Evolutionary conservation across 108 stramenopile genomes (phyloP).

Genomic region (Cafeteria roenbergensis): DNA sequence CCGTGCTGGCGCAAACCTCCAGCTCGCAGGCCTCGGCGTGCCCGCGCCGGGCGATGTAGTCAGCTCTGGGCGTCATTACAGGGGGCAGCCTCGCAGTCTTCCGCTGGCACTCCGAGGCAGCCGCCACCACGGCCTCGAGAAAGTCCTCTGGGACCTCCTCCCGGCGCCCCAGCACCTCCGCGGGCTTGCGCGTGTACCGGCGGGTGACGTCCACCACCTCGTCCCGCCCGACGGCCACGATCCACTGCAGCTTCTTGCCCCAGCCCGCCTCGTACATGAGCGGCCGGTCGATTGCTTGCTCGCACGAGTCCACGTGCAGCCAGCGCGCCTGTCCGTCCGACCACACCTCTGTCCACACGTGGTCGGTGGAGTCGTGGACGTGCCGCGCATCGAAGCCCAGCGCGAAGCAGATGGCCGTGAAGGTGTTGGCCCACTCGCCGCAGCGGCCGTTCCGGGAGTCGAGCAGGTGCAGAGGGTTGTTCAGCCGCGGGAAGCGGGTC

Average conservation of each 20-base stretch:
- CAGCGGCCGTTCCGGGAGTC: constrained; percentile 55
- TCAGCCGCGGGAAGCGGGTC: constrained; percentile 79
- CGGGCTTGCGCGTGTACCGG: constrained; percentile 50
- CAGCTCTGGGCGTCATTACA: constrained; percentile 1
- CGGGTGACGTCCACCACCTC: constrained; percentile 73
- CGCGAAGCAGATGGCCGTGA: constrained; percentile 66
- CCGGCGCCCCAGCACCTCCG: constrained; percentile 2
- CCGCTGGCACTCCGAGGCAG: not conserved
- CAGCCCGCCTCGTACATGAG: constrained; percentile 93
- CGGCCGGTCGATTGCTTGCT: constrained; percentile 72
- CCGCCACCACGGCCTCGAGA: not conserved
- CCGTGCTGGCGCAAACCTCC: not conserved
- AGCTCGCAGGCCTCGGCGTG: not conserved
- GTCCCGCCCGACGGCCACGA: constrained; percentile 52
- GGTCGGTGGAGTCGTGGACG: constrained; percentile 85
- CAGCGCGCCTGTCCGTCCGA: constrained; percentile 36
- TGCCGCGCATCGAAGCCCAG: constrained; percentile 77
- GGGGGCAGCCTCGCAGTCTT: not conserved
- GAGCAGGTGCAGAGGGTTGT: constrained; percentile 38
- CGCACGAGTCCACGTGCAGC: constrained; percentile 82
- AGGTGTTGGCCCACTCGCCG: constrained; percentile 93
- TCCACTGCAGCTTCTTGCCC: constrained; percentile 73
- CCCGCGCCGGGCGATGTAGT: not conserved
- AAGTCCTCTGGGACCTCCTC: not conserved
- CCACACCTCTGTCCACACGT: constrained; percentile 90